Percentiles rank a stretch among this genome's conserved stretches.
Evolutionary conservation across 1,139 yeast species (phyloP).

Genomic region (Yamadazyma spencermartinsiae): DNA sequence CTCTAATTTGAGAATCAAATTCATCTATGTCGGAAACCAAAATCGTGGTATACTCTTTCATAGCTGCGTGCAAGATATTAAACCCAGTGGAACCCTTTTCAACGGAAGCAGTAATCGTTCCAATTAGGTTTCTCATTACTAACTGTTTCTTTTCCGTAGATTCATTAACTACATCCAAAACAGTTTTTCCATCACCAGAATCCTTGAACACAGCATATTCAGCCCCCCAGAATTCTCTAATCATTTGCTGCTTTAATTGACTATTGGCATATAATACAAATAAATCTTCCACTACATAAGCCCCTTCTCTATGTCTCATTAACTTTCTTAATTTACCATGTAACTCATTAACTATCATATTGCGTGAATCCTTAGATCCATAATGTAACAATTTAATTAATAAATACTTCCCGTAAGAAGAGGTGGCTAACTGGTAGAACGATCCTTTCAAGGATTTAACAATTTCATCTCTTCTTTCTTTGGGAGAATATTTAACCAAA

Average conservation of each 20-base stretch:
- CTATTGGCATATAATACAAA: slow-evolving; percentile 82
- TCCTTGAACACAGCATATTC: slow-evolving; percentile 91
- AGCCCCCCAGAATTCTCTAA: slow-evolving; percentile 97
- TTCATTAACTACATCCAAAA: slow-evolving; percentile 66
- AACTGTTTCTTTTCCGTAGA: slow-evolving; percentile 81
- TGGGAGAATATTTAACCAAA: slow-evolving; percentile 79
- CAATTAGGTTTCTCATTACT: slow-evolving; percentile 72
- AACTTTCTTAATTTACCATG: slow-evolving; percentile 89
- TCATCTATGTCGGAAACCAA: slow-evolving; percentile 50
- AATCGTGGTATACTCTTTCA: slow-evolving; percentile 81
- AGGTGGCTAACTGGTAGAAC: slow-evolving; percentile 81
- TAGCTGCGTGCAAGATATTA: slow-evolving; percentile 93
- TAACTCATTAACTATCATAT: slow-evolving; percentile 73
- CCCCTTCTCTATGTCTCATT: slow-evolving; percentile 98
- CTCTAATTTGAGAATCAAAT: slow-evolving; percentile 66
- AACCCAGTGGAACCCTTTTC: slow-evolving; percentile 96
- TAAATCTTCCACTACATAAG: slow-evolving; percentile 95
- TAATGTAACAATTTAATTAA: slow-evolving; percentile 88
- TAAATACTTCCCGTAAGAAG: slow-evolving; percentile 90
- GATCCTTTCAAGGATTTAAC: slow-evolving; percentile 71
- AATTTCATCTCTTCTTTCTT: slow-evolving; percentile 74
- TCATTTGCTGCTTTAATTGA: slow-evolving; percentile 85
- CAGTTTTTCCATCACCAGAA: slow-evolving; percentile 60
- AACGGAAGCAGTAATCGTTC: slow-evolving; percentile 86
- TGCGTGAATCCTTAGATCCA: slow-evolving; percentile 81